Base-by-base conservation (phyloP, 1,139 yeast genomes). In the Magnusiomyces sp. region DNA sequence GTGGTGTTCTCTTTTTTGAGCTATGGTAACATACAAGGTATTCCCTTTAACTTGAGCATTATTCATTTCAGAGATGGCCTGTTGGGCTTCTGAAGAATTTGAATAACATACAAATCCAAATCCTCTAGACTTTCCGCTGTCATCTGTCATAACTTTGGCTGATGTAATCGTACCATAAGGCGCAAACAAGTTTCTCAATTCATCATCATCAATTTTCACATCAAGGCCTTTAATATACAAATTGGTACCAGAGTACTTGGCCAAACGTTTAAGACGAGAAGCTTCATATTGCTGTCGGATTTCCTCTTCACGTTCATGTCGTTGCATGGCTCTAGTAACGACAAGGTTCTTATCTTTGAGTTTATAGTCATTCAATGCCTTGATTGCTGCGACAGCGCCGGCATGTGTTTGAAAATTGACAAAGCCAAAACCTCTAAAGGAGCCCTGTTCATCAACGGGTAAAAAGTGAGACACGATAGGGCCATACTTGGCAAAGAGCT, bases 101-200 rank as follows among this genome's bases (percentile, higher is more conserved):
- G 95, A 80, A 80, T 81, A 89, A 70, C 96, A 87, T 62, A 89
- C 97, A 71, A 89, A 89, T 65, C 97, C 97, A 68, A 86, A 89
- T 58, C 96, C 95, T 74, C 84, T 83, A 50, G 96, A 87, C 69
- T 80, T 81, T 59, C 95, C 95, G 54, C 79, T 69, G 59, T 86
- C 95, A 65, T 86, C 94, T 62, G 81, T 80, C 95, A 89, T 88
- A 60, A 89, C 90, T 70, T 84, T 85, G 57, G 89, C 95, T 56
- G 95, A 85, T 56, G 95, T 83, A 69, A 89, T 87, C 60, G 81
- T 70, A 68, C 97, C 97, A 68, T 80, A 88, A 59, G 88, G 83
- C 63, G 83, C 75, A 70, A 89, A 89, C 72, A 84, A 92, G 69
- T 82, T 85, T 68, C 76, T 79, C 65, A 89, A 79, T 64, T 75